Percentiles rank a stretch among this genome's conserved stretches.
phyloP scores from a whole-genome alignment of 768 basidiomycete species.

The Mycena leptocephala region DNA sequence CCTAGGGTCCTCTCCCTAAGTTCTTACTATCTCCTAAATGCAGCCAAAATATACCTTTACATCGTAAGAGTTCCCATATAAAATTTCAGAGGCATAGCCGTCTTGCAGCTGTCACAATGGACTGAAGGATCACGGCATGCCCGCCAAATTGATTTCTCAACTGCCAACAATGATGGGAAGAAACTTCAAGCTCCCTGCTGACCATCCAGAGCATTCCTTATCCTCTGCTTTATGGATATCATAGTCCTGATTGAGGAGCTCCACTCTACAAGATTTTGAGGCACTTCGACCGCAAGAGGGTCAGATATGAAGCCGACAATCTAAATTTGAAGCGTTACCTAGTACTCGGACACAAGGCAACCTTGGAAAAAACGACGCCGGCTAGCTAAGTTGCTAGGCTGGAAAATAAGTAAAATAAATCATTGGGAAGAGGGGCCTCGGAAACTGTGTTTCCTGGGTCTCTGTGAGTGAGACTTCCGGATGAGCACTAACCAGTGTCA shows the following conservation, averaged over 20 bases:
- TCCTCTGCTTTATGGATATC: not conserved
- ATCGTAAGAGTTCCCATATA: not conserved
- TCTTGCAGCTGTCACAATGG: not conserved
- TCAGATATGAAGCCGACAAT: not conserved
- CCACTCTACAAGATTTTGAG: not conserved
- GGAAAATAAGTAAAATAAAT: no score
- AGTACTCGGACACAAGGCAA: not conserved
- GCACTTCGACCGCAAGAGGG: not conserved
- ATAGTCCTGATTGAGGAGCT: not conserved
- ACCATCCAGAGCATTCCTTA: not conserved
- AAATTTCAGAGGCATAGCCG: not conserved
- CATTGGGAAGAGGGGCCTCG: no score
- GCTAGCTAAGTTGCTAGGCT: no score
- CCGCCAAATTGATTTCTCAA: not conserved
- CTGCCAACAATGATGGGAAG: not conserved
- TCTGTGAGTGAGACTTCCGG: no score
- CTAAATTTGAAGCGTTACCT: not conserved
- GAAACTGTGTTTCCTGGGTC: no score
- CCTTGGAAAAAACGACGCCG: not conserved
- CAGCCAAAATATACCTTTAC: not conserved
- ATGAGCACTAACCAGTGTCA: no score
- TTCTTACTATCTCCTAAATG: not conserved
- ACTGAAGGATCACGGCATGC: not conserved
- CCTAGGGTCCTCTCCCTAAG: not conserved
- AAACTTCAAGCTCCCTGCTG: not conserved